A percentile compares a stretch with the other conserved stretches of the same genome.
Evolutionary conservation across 208 protist species (phyloP).

Genomic region (Leishmania amazonensis): DNA sequence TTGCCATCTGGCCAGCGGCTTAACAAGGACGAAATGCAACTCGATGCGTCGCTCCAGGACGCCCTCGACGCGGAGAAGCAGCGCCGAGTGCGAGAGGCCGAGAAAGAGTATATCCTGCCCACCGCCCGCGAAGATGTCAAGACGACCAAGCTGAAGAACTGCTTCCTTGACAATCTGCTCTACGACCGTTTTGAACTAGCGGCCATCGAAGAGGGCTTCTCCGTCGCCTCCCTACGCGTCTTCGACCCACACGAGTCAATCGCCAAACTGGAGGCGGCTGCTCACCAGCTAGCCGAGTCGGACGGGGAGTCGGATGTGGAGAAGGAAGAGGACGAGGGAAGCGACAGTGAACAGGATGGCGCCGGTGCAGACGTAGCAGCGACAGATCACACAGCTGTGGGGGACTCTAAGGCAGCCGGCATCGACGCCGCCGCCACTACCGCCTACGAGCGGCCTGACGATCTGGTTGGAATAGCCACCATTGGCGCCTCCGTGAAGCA

Average conservation of each 20-base stretch:
- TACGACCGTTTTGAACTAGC: conserved; percentile 92
- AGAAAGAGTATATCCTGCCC: conserved; percentile 77
- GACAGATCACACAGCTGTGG: not conserved
- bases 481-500: conserved; percentile 77
- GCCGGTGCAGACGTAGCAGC: not conserved
- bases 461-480: not conserved
- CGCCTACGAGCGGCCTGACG: conserved; percentile 4
- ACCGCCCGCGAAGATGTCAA: conserved; percentile 82
- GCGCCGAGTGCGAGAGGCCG: conserved; percentile 65
- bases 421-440: not conserved
- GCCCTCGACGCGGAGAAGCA: conserved; percentile 74
- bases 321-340: conserved; percentile 13
- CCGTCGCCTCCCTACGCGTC: conserved; percentile 92
- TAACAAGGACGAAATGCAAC: conserved; percentile 59
- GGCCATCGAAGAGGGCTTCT: conserved; percentile 68
- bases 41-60: conserved; percentile 86
- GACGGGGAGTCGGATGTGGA: conserved; percentile 28
- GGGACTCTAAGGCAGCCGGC: not conserved
- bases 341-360: conserved; percentile 11
- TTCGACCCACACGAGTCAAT: conserved; percentile 57
- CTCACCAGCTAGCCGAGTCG: conserved; percentile 64
- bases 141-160: conserved; percentile 86
- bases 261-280: conserved; percentile 44
- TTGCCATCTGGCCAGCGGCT: conserved; percentile 58
- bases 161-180: conserved; percentile 91